Evolutionary conservation across 805 yeast genomes (phyloP).

Genomic region (Zygosaccharomyces bisporus): DNA sequence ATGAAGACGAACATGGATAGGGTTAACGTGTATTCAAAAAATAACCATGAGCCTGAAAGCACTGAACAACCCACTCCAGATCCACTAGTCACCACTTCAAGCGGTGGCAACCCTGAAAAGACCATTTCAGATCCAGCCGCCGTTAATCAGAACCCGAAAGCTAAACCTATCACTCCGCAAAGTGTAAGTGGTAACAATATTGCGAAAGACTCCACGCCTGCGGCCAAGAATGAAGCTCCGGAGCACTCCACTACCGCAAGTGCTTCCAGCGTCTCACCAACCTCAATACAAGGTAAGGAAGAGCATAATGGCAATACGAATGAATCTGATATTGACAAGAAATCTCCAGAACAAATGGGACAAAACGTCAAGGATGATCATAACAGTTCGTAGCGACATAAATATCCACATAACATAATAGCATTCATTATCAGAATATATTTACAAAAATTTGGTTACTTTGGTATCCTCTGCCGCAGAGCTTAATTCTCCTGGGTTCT

Average conservation of each 20-base stretch:
- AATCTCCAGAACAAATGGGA: slow-evolving; percentile 1
- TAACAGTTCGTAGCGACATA: slow-evolving; percentile 2
- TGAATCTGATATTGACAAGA: not conserved
- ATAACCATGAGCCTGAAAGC: not conserved
- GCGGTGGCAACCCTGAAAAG: not conserved
- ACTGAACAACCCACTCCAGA: slow-evolving; percentile 3
- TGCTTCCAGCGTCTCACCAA: slow-evolving; percentile 11
- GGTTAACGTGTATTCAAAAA: not conserved
- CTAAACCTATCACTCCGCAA: slow-evolving; percentile 20
- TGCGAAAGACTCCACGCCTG: slow-evolving; percentile 9
- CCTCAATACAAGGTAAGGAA: slow-evolving; percentile 10
- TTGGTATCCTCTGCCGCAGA: slow-evolving; percentile 39
- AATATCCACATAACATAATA: not conserved
- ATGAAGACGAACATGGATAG: not conserved
- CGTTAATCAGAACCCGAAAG: slow-evolving; percentile 5
- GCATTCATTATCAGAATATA: not conserved
- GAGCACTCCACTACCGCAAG: not conserved
- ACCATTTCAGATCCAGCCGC: not conserved
- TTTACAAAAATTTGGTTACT: slow-evolving; percentile 38
- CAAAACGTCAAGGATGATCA: slow-evolving; percentile 10
- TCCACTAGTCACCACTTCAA: not conserved
- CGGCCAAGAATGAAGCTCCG: slow-evolving; percentile 1
- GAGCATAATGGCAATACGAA: not conserved
- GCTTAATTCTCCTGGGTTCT: slow-evolving; percentile 40
- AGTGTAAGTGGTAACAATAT: slow-evolving; percentile 12